phyloP scores from a whole-genome alignment of 1,139 yeast genomes.

The Arxiozyma telluris region DNA sequence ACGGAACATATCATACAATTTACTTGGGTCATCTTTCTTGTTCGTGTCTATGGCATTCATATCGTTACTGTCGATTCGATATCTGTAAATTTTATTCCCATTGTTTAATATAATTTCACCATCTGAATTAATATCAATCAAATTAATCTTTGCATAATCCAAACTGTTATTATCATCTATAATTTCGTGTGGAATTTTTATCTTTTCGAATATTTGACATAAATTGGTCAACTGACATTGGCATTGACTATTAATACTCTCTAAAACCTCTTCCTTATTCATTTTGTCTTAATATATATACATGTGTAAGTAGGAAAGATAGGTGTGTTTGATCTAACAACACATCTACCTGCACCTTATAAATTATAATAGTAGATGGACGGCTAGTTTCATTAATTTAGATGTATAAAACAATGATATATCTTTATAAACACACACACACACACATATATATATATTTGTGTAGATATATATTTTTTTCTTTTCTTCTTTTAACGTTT shows the following conservation, averaged over 20 bases:
- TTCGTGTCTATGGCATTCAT: neutral
- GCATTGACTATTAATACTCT: neutral
- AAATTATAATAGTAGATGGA: no score
- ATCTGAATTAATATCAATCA: neutral
- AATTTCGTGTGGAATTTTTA: neutral
- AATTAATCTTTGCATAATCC: neutral
- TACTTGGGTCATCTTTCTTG: neutral
- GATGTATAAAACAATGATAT: no score
- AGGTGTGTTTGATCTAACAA: no score
- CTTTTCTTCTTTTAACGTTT: no score
- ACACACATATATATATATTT: no score
- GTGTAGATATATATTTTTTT: no score
- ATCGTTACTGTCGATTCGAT: neutral
- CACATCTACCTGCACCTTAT: no score
- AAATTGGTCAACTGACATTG: neutral
- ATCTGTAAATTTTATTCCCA: no score
- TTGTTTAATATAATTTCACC: neutral
- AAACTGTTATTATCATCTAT: neutral
- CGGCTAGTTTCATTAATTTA: no score
- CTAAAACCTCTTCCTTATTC: neutral
- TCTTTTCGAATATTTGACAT: neutral
- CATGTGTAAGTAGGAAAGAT: neutral
- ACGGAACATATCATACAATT: neutral
- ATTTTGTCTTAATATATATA: neutral
- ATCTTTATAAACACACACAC: no score